A percentile compares a stretch with the other conserved stretches of the same genome.
Evolutionary conservation across 2,329 filamentous ascomycete species (phyloP).

Genomic region (Fusarium burgessii): DNA sequence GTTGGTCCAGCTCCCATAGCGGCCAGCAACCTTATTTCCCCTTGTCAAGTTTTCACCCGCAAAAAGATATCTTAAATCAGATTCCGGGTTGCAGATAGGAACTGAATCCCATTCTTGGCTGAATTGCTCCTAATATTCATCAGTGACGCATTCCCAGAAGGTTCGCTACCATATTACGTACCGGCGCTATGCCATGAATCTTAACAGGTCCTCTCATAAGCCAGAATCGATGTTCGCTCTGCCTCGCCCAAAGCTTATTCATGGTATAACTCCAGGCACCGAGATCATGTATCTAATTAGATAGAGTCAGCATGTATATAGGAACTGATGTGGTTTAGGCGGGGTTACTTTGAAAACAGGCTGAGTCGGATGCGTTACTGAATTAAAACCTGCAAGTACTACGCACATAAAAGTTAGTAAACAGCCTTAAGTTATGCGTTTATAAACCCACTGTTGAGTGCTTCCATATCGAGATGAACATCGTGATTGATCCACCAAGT

Average conservation of each 20-base stretch:
- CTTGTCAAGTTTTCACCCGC: conserved; percentile 10
- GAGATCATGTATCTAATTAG: conserved; percentile 45
- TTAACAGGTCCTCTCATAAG: conserved; percentile 32
- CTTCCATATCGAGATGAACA: conserved; percentile 49
- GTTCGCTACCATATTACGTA: conserved; percentile 20
- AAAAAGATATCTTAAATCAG: conserved; percentile 6
- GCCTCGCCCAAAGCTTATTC: conserved; percentile 25
- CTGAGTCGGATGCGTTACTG: conserved; percentile 19
- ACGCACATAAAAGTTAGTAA: conserved; percentile 5
- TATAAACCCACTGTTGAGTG: conserved; percentile 44
- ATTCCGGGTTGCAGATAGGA: not conserved
- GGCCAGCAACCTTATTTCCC: conserved; percentile 39
- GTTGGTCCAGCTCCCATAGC: conserved; percentile 49
- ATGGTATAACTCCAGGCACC: conserved; percentile 43
- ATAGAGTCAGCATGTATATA: conserved; percentile 9
- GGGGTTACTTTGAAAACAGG: conserved; percentile 46
- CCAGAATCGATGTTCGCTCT: conserved; percentile 33
- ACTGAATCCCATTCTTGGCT: conserved; percentile 44
- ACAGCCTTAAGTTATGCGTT: not conserved
- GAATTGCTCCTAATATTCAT: conserved; percentile 43
- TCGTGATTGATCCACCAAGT: conserved; percentile 39
- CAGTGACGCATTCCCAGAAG: not conserved
- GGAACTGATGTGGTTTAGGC: not conserved
- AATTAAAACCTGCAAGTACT: conserved; percentile 41
- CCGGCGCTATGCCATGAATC: conserved; percentile 40